Base-by-base conservation (phyloP, 352 stramenopile genomes). In the Aphanomyces invadans region DNA sequence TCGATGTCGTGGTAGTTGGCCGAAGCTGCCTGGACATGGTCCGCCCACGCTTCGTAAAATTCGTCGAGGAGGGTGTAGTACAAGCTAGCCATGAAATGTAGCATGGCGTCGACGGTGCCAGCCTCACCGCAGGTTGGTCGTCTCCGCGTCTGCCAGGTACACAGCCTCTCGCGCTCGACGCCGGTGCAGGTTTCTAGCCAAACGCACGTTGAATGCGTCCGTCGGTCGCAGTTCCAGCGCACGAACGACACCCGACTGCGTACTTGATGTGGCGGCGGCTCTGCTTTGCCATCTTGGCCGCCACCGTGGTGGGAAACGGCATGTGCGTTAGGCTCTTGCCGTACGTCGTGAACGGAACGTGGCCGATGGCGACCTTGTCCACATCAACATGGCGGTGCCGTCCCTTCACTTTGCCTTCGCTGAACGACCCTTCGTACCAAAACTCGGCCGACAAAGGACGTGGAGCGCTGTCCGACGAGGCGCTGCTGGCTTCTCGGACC, bases 341-440 rank as follows among this genome's bases (percentile, higher is more conserved):
- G 29, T 87, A 87, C 2, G 81, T 88, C 17, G 81, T 88, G 62
- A 88, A 90, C 1, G 79, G 78, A 19, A 74, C 60, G 21, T 78
- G 70, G 15, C 70, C 62, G 19, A 42, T 64, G 29, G 61, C 62
- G 2, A 31, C 17, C 32, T 74, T 62, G n/a, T 81, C 69, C 11
- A 88, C 60, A 42, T 86, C 76, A 7, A 78, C 76, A 65, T 84
- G 73, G 0, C 79, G 81, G 36, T 90, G 79, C 21, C 78, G 71
- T 19, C 77, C 74, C 25, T 78, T 77, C 46, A 75, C 87, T 65
- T 85, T 73, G 56, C 77, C 77, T 42, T 86, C 70, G 25, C 84
- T 66, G 55, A 88, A 88, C n/a, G 70, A 77, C 11, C 79, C 81
- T 86, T 90, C 81, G 60, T 90, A 90, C 78, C 73, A 85, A 36